Conservation (phyloP, 306 rosid genomes). For the Pueraria montana region DNA sequence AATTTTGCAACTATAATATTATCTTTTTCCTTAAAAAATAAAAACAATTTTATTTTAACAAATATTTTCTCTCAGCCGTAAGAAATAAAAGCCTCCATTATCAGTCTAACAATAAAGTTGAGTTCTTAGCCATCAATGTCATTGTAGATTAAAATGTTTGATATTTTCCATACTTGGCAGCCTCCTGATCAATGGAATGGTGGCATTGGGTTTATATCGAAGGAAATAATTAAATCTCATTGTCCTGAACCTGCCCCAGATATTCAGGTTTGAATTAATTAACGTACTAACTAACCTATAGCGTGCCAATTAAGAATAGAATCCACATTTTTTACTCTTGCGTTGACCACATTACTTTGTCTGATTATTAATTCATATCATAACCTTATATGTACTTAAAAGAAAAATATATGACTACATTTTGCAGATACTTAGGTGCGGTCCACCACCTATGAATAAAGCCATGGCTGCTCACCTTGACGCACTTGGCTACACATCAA, state of each 20-base stretch:
- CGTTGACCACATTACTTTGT: not conserved
- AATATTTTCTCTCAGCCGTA: not conserved
- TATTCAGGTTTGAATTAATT: conserved; percentile 55
- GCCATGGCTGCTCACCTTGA: conserved; percentile 61
- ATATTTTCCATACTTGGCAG: conserved; percentile 40
- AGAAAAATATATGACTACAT: not conserved
- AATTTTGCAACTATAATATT: not conserved
- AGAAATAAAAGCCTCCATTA: not conserved
- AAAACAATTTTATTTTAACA: not conserved
- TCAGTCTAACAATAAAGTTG: not conserved
- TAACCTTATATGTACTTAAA: not conserved
- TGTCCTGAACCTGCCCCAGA: conserved; percentile 58
- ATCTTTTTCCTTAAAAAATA: not conserved
- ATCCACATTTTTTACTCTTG: not conserved
- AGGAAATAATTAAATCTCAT: conserved; percentile 54
- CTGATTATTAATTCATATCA: not conserved
- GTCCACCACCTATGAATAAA: conserved; percentile 64
- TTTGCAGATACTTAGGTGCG: conserved; percentile 63
- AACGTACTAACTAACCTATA: not conserved
- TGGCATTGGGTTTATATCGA: conserved; percentile 54
- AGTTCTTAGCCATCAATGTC: not conserved
- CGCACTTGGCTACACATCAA: conserved; percentile 58
- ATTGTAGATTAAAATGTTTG: not conserved
- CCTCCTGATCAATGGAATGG: conserved; percentile 65
- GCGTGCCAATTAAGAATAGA: not conserved